phyloP scores from a whole-genome alignment of 2,329 filamentous ascomycete species.

The Colletotrichum gloeosporioides region DNA sequence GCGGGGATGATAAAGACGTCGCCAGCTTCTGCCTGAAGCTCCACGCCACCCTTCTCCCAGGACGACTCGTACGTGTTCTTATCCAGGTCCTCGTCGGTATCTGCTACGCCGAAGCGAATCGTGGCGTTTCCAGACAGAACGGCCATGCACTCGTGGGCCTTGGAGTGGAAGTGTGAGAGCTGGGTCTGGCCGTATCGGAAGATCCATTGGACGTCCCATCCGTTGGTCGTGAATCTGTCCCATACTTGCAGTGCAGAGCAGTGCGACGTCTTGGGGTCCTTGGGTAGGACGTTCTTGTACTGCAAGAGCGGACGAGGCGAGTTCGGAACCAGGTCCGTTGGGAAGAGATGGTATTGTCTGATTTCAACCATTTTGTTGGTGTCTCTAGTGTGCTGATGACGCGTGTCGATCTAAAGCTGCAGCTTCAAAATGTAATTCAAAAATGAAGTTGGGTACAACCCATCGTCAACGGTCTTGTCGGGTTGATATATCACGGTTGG shows the following conservation, averaged over 20 bases:
- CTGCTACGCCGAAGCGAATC: slow-evolving; percentile 61
- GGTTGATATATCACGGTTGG: not conserved
- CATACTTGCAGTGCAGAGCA: slow-evolving; percentile 37
- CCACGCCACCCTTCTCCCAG: slow-evolving; percentile 53
- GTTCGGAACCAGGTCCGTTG: slow-evolving; percentile 53
- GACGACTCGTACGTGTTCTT: slow-evolving; percentile 41
- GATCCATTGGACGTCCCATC: slow-evolving; percentile 61
- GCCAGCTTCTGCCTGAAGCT: slow-evolving; percentile 51
- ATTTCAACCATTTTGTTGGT: slow-evolving; percentile 32
- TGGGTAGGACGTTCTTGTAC: slow-evolving; percentile 48
- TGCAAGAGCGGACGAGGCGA: slow-evolving; percentile 58
- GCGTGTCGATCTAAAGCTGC: fast-evolving
- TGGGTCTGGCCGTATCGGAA: slow-evolving; percentile 62
- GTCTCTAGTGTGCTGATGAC: not conserved
- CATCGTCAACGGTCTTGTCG: not conserved
- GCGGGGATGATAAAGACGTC: slow-evolving; percentile 66
- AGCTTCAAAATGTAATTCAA: not conserved
- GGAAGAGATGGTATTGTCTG: slow-evolving; percentile 43
- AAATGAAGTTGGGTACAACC: not conserved
- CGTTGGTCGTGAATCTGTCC: slow-evolving; percentile 51
- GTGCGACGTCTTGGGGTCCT: slow-evolving; percentile 16
- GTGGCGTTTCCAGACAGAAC: slow-evolving; percentile 58
- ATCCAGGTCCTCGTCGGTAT: slow-evolving; percentile 44
- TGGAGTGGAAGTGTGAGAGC: slow-evolving; percentile 61
- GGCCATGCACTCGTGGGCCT: slow-evolving; percentile 62